Base-by-base conservation (phyloP, 768 basidiomycete genomes). In the Leccinum obscurum region DNA sequence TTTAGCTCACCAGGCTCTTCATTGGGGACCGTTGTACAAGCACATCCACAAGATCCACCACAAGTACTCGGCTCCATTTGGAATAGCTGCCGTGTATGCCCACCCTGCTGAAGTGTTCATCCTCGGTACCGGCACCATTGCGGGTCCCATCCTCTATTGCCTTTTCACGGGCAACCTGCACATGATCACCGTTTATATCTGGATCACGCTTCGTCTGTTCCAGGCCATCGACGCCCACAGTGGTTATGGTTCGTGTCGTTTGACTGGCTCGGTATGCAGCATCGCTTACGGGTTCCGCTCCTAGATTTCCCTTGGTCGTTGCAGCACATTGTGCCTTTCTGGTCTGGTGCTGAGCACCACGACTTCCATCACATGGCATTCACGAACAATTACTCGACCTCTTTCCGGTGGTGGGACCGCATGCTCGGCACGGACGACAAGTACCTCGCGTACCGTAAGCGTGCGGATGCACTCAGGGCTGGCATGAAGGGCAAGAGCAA, bases 341-440 rank as follows among this genome's bases (percentile, higher is more conserved):
- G 95, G 95, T 90, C 92, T 5, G 95, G 96, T 41, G 95, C 95
- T 0, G 96, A 98, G 69, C 93, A 96, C 77, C 95, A 97, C 73
- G 95, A 98, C 71, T 98, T 94, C 86, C 96, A 98, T 76, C 96
- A 99, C 77, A 92, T 94, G 91, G 88, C 91, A 3, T 96, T 95
- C 80, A 86, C 85, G 54, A 94, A 95, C 81, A 95, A 95, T 80
- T 96, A 83, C 73, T 91, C 92, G 10, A 95, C 94, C 6, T 92
- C 89, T 22, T 97, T 97, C 86, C 85, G 94, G 44, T 96, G 92
- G 89, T 93, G 90, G 75, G 96, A 98, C 73, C 82, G 83, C 60
- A 76, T 93, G 65, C 88, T 92, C 69, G 95, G 95, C 54, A 98
- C 96, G 0, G 96, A 99, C 69, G 75, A 80, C 75, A 93, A 92